Evolutionary conservation across 495 filamentous ascomycete genomes (phyloP), one percentile per base, ranked within the genome.

Genomic region (Penicillium cinerascens): DNA sequence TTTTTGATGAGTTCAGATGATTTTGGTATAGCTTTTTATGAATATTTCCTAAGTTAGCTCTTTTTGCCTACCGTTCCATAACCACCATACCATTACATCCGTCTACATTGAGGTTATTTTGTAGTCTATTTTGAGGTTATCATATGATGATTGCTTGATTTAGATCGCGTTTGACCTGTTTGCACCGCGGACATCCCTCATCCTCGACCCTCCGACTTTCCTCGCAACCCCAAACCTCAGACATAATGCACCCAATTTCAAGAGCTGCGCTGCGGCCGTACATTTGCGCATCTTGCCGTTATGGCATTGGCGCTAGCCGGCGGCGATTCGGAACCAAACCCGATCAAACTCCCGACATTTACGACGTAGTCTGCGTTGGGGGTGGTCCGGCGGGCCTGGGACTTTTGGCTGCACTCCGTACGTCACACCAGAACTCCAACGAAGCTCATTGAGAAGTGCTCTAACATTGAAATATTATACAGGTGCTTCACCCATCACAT

Each of bases 361-460:
- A 92, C 74, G 92, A 97, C 81, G 87, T 97, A 26, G 91, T 96
- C 45, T 93, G 91, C 53, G 87, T 99, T 54, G 95, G 95, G 45
- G 95, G 93, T 23, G 95, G 95, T n/a, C 95, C 93, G 13, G 93
- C 92, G 8, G 95, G 95, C 44, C 75, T 99, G 39, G 92, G 89
- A 58, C 80, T 99, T 18, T 72, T 96, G 48, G 84, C 89, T 51
- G 91, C 91, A 56, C 79, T 99, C 38, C 84, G 91, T 95, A 79
- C 68, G 84, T 65, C 45, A 38, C 53, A 46, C 38, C 17, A 13
- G 18, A n/a, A 3, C 2, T 20, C 15, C 10, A 47, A 44, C 23
- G n/a, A 39, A 39, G 37, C 37, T 39, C 29, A 8, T 11, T 11
- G 23, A 23, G 29, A 16, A 51, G 22, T 10, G 6, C 20, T 7